A percentile compares a stretch with the other conserved stretches of the same genome.
Evolutionary conservation across 441 rosid species (phyloP).

Genomic region (Pelargonium australe): DNA sequence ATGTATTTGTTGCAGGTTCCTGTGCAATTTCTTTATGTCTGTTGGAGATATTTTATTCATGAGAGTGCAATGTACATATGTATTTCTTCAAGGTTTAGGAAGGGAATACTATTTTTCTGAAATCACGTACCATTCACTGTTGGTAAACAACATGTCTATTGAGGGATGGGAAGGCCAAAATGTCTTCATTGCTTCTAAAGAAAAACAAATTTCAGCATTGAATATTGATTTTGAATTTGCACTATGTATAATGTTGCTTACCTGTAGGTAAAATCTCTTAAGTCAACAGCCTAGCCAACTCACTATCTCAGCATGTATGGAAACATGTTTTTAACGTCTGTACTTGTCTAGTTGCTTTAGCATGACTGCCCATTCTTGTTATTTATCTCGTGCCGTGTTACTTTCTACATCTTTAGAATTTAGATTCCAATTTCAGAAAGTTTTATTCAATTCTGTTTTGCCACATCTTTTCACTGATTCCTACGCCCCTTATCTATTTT

Average conservation of each 20-base stretch:
- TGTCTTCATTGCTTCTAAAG: neutral
- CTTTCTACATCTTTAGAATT: neutral
- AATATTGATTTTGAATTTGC: neutral
- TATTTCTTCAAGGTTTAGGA: neutral
- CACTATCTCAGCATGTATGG: neutral
- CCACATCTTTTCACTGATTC: neutral
- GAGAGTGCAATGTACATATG: neutral
- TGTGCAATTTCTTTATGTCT: neutral
- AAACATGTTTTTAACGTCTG: neutral
- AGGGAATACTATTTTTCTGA: neutral
- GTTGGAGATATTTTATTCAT: neutral
- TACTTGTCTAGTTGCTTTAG: neutral
- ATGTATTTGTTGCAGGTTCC: neutral
- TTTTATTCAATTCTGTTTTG: neutral
- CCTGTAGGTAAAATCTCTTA: neutral
- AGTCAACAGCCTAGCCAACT: neutral
- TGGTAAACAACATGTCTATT: neutral
- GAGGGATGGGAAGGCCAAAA: neutral
- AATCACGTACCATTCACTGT: neutral
- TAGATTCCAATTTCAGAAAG: neutral
- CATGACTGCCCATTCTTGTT: neutral
- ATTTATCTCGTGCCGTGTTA: neutral
- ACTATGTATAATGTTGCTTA: neutral
- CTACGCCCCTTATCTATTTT: conserved; percentile 15
- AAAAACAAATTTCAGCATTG: neutral